A percentile compares a stretch with the other conserved stretches of the same genome.
Conservation (phyloP, 306 rosid genomes). For the Amphicarpaea edgeworthii region DNA sequence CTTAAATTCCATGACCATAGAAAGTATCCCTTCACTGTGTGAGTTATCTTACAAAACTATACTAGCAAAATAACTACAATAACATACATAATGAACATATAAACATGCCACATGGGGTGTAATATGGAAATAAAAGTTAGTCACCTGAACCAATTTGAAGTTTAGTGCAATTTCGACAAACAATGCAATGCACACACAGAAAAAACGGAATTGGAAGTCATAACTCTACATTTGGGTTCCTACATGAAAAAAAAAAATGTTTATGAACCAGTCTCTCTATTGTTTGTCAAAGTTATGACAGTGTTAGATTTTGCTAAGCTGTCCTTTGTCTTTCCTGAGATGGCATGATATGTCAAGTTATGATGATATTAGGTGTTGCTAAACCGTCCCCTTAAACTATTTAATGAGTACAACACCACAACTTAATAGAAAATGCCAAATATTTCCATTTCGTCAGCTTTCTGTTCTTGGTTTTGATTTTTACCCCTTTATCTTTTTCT, state of each 20-base stretch:
- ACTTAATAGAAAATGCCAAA: slow-evolving; percentile 7
- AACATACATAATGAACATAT: neutral
- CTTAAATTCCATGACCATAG: slow-evolving; percentile 3
- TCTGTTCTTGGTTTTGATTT: neutral
- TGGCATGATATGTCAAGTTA: too few species aligned
- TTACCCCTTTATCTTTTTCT: neutral
- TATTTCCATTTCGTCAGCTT: neutral
- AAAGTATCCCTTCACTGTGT: neutral
- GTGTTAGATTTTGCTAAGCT: neutral
- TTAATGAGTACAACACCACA: neutral
- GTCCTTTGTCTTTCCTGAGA: too few species aligned
- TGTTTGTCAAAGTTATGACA: neutral
- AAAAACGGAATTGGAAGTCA: neutral
- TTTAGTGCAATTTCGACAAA: too few species aligned
- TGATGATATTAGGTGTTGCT: neutral
- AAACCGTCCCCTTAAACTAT: neutral
- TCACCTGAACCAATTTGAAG: neutral
- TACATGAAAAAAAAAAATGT: neutral
- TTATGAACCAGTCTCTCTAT: neutral
- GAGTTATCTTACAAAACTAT: neutral
- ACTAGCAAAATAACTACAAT: neutral
- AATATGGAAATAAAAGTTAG: slow-evolving; percentile 5
- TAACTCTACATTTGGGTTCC: neutral
- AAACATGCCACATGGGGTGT: neutral
- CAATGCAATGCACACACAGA: too few species aligned